These are phyloP conservation scores for Paramecium caudatum DNA, from an alignment of 73 alveolate species.

Conservation along the genomic window DNA sequence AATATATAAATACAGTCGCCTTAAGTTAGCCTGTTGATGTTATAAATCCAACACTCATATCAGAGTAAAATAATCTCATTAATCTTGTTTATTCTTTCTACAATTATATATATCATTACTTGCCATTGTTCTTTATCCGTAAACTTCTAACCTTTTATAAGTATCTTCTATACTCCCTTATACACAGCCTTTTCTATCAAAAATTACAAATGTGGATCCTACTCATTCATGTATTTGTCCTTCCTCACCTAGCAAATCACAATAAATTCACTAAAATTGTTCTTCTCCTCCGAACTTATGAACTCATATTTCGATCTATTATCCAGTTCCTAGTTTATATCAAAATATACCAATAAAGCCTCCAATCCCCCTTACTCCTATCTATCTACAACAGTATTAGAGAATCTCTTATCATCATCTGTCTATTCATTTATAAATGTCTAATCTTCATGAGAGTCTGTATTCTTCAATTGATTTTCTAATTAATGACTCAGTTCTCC, in stretches of 20 bases:
- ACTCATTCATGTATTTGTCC: conserved; percentile 42
- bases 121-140: conserved; percentile 59
- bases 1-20: conserved; percentile 14
- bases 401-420: conserved; percentile 61
- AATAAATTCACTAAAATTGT: not conserved
- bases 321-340: conserved; percentile 51
- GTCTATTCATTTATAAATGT: conserved; percentile 52
- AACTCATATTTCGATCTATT: conserved; percentile 2
- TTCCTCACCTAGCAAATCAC: conserved; percentile 36
- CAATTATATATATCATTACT: not conserved
- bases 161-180: conserved; percentile 36
- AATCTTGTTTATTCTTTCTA: conserved; percentile 18
- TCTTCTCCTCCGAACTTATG: not conserved
- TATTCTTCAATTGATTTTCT: conserved; percentile 17
- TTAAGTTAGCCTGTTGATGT: conserved; percentile 66
- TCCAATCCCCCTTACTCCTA: conserved; percentile 24
- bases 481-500: not conserved
- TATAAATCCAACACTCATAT: conserved; percentile 36
- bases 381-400: conserved; percentile 35
- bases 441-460: conserved; percentile 17
- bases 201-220: conserved; percentile 38
- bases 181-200: conserved; percentile 38
- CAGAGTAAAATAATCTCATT: conserved; percentile 38
- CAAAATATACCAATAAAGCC: not conserved
- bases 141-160: not conserved